Percentiles rank a stretch among this genome's conserved stretches.
These are phyloP conservation scores for Pyrrhoderma lamaoense DNA, from an alignment of 1,284 basidiomycete genomes.

Conservation along the genomic window DNA sequence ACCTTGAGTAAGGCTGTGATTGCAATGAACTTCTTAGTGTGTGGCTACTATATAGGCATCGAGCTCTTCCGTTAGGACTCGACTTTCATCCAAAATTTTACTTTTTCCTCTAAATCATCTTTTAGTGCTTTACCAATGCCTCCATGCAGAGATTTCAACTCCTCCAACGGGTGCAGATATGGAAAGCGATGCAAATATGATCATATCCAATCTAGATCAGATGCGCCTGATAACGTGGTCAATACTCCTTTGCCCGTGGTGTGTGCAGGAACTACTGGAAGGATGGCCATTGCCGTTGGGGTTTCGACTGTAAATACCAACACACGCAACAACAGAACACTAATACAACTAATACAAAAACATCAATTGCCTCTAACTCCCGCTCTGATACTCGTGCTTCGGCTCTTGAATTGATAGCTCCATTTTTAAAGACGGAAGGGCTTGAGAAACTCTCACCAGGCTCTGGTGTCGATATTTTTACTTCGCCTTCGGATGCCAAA, in stretches of 20 bases:
- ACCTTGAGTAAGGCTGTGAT: too few relatives aligned
- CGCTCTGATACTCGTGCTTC: too few relatives aligned
- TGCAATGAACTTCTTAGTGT: too few relatives aligned
- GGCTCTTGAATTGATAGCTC: conserved; percentile 27
- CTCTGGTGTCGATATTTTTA: conserved; percentile 34
- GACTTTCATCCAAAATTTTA: too few relatives aligned
- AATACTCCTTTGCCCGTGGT: conserved; percentile 21
- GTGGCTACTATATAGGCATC: too few relatives aligned
- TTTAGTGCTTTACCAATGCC: too few relatives aligned
- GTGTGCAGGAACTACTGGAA: conserved; percentile 49
- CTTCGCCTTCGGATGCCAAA: conserved; percentile 17
- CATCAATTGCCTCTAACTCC: too few relatives aligned
- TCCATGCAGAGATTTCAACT: conserved; percentile 33
- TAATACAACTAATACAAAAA: conserved; percentile 3
- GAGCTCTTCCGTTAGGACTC: too few relatives aligned
- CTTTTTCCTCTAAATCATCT: too few relatives aligned
- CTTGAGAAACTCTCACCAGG: conserved; percentile 35
- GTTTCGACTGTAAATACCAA: conserved; percentile 40
- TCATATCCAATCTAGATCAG: conserved; percentile 18
- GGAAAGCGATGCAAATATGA: conserved; percentile 32
- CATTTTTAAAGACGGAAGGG: conserved; percentile 41
- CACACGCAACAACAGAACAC: not conserved
- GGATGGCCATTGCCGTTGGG: conserved; percentile 39
- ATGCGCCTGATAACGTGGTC: too few relatives aligned
- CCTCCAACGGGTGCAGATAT: conserved; percentile 34